These are phyloP conservation scores for Aureobasidium sp. DNA, from an alignment of 2,329 filamentous ascomycete species.

Conservation along the genomic window DNA sequence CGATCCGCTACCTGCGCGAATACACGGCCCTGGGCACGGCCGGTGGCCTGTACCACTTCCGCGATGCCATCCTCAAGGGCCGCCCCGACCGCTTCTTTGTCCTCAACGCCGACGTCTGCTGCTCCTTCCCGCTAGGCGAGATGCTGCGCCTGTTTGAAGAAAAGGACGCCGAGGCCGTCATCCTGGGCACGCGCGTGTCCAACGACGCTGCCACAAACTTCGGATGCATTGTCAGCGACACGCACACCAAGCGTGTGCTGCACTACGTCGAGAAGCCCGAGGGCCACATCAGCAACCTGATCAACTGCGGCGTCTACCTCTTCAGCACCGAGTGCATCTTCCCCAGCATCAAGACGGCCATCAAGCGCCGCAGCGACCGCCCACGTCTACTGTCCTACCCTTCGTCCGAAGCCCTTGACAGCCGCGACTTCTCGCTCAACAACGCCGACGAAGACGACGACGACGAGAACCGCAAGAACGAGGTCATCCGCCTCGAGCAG, in stretches of 20 bases:
- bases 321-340: slow-evolving; percentile 95
- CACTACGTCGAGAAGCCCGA: slow-evolving; percentile 99
- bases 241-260: slow-evolving; percentile 86
- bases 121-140: slow-evolving; percentile 89
- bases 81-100: slow-evolving; percentile 93
- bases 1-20: slow-evolving; percentile 92
- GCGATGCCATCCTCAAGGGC: slow-evolving; percentile 95
- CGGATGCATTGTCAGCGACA: slow-evolving; percentile 92
- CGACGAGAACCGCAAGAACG: slow-evolving; percentile 65
- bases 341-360: slow-evolving; percentile 85
- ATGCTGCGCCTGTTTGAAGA: slow-evolving; percentile 94
- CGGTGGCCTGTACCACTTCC: slow-evolving; percentile 96
- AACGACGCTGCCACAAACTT: slow-evolving; percentile 93
- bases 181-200: slow-evolving; percentile 82
- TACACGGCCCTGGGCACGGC: slow-evolving; percentile 95
- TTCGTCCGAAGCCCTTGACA: slow-evolving; percentile 85
- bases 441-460: slow-evolving; percentile 54
- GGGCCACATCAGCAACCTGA: slow-evolving; percentile 92
- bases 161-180: slow-evolving; percentile 92
- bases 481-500: slow-evolving; percentile 91
- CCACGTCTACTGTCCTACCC: slow-evolving; percentile 91
- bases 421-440: slow-evolving; percentile 42
- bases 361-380: slow-evolving; percentile 88
- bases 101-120: slow-evolving; percentile 96
- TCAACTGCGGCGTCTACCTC: slow-evolving; percentile 98